Evolutionary conservation across 352 stramenopile genomes (phyloP).

Genomic region (Phytophthora foliorum): DNA sequence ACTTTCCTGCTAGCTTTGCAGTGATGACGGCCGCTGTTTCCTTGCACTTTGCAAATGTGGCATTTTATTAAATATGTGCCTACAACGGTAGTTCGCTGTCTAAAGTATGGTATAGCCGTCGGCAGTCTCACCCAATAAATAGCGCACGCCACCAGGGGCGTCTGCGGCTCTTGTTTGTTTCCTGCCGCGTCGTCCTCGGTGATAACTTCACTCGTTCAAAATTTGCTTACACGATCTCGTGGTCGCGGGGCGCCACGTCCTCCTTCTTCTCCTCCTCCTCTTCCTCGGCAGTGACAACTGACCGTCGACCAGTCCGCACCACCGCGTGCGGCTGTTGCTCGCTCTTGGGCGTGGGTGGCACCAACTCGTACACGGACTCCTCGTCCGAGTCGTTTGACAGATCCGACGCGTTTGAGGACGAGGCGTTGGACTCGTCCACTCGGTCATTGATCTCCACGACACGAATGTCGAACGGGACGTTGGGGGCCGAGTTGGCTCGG

Average conservation of each 20-base stretch:
- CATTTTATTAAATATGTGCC: neutral
- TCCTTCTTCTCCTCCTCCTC: slow-evolving; percentile 50
- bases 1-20: slow-evolving; percentile 3
- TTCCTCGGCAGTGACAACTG: slow-evolving; percentile 37
- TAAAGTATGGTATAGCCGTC: slow-evolving; percentile 26
- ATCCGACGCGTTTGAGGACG: slow-evolving; percentile 17
- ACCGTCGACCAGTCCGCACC: slow-evolving; percentile 19
- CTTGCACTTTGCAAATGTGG: slow-evolving; percentile 31
- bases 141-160: slow-evolving; percentile 6
- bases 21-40: slow-evolving; percentile 24
- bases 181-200: slow-evolving; percentile 6
- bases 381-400: slow-evolving; percentile 33
- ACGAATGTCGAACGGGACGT: slow-evolving; percentile 56
- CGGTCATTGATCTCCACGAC: slow-evolving; percentile 57
- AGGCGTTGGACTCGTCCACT: slow-evolving; percentile 35
- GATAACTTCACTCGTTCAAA: slow-evolving; percentile 37
- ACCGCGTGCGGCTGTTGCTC: slow-evolving; percentile 4
- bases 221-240: slow-evolving; percentile 36
- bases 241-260: slow-evolving; percentile 17
- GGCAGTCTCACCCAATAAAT: slow-evolving; percentile 29
- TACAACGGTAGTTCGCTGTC: slow-evolving; percentile 11
- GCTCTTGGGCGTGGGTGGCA: slow-evolving; percentile 40
- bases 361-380: slow-evolving; percentile 43
- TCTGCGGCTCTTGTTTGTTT: slow-evolving; percentile 10
- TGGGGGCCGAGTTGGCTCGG: slow-evolving; percentile 25